Percentiles rank a stretch among this genome's conserved stretches.
These are phyloP conservation scores for Tetrahymena elliotti DNA, from an alignment of 73 alveolate species.

Conservation along the genomic window DNA sequence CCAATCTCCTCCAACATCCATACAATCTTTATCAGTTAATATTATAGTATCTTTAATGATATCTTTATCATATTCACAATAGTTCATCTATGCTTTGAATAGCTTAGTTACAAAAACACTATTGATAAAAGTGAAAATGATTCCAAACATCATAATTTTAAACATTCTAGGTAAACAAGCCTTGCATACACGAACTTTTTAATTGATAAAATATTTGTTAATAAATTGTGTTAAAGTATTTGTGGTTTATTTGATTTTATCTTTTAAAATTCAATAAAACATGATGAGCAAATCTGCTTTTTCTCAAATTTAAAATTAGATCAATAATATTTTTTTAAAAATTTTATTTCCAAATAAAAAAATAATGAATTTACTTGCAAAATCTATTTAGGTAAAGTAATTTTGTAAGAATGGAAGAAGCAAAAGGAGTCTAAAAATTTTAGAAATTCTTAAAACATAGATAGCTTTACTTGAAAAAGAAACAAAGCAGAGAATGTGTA, in stretches of 20 bases:
- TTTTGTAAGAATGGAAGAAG: neutral
- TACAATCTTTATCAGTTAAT: constrained; percentile 1
- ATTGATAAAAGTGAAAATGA: neutral
- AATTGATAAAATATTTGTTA: neutral
- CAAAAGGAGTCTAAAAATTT: neutral
- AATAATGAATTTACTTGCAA: neutral
- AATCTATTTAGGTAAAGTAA: neutral
- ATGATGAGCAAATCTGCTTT: too few relatives aligned
- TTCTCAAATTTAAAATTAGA: too few relatives aligned
- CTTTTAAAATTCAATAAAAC: too few relatives aligned
- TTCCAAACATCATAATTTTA: constrained; percentile 7
- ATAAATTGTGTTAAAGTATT: too few relatives aligned
- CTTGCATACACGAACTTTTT: neutral
- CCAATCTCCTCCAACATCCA: constrained; percentile 46
- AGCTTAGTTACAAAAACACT: constrained; percentile 7
- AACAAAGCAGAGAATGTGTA: neutral
- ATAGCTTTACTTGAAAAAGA: neutral
- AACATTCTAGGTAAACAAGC: constrained; percentile 17
- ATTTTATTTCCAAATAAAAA: neutral
- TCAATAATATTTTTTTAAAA: too few relatives aligned
- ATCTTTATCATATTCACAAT: neutral
- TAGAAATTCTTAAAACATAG: neutral
- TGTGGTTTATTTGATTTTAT: too few relatives aligned
- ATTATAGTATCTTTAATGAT: neutral
- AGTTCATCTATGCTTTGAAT: neutral